Base-by-base conservation (phyloP, 352 stramenopile species). In the Phytophthora pseudosyringae region DNA sequence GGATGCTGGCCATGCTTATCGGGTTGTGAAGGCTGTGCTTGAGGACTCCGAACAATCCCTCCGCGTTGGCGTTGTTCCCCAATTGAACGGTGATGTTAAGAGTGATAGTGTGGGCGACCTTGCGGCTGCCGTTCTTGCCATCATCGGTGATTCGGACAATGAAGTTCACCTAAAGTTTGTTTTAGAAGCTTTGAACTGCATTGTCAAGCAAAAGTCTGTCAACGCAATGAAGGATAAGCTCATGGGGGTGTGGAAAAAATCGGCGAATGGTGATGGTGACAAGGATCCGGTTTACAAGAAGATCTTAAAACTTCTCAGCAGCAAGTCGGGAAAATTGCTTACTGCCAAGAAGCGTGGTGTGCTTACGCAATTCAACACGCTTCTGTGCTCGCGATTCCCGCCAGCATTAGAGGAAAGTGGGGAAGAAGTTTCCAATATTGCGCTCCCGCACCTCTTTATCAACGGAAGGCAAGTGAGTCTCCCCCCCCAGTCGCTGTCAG, bases 381-480 rank as follows among this genome's bases (percentile, higher is more conserved):
- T 87, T 1, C 45, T 93, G 25, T 58, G 71, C 38, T 77, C 74
- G 15, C 76, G 67, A 12, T 76, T 73, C 21, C 60, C 69, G 3
- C 57, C 65, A 28, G 29, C 49, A 38, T 69, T 50, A 40, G 67
- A 80, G 3, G 41, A 62, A 25, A 49, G 6, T 40, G 62, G 63
- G 21, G 63, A 59, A 11, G 44, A 51, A 0, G 45, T 43, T 13
- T 32, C 55, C 13, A 66, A 67, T 32, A 51, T 59, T 25, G 45
- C 29, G 18, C 11, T 60, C 25, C 75, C 80, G 0, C 73, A 78
- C 29, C 57, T 95, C 5, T 93, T 88, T 46, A 73, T 95, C 12
- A 95, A 95, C 46, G 85, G 85, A 6, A 83, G 75, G 26, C 76
- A 73, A 36, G 75, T 95, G 26, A 80, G 75, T 33, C 65, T 94